Conservation (phyloP, 208 protist species). For the Trypanosoma theileri region DNA sequence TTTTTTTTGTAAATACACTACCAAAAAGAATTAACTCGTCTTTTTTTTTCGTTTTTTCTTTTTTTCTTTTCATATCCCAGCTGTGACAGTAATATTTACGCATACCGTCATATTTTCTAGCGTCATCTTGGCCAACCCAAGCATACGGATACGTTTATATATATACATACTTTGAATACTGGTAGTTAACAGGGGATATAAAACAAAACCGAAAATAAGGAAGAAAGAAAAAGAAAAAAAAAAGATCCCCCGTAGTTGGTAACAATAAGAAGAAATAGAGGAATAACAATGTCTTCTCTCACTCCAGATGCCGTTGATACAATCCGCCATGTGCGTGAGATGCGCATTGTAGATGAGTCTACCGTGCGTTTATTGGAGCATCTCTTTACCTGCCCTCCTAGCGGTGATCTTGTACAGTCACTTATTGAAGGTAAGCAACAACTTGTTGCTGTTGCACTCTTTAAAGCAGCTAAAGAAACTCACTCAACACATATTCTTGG, state of each 20-base stretch:
- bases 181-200: no score
- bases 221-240: no score
- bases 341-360: constrained; percentile 63
- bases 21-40: constrained; percentile 9
- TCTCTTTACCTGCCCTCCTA: constrained; percentile 66
- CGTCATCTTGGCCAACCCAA: no score
- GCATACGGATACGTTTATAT: not conserved
- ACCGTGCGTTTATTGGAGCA: constrained; percentile 70
- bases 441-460: constrained; percentile 54
- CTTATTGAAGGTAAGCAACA: constrained; percentile 61
- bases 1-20: not conserved
- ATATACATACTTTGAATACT: not conserved
- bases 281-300: constrained; percentile 49
- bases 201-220: no score
- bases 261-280: not conserved
- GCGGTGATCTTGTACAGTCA: constrained; percentile 50
- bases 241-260: not conserved
- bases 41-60: constrained; percentile 8
- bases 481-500: constrained; percentile 56
- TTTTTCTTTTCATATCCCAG: constrained; percentile 13
- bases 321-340: constrained; percentile 59
- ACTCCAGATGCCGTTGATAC: constrained; percentile 68
- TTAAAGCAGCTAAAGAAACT: constrained; percentile 43
- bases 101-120: no score
- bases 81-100: not conserved